Conservation (phyloP, 371 early-diverging fungal species). For the Syncephalastrum sp. region DNA sequence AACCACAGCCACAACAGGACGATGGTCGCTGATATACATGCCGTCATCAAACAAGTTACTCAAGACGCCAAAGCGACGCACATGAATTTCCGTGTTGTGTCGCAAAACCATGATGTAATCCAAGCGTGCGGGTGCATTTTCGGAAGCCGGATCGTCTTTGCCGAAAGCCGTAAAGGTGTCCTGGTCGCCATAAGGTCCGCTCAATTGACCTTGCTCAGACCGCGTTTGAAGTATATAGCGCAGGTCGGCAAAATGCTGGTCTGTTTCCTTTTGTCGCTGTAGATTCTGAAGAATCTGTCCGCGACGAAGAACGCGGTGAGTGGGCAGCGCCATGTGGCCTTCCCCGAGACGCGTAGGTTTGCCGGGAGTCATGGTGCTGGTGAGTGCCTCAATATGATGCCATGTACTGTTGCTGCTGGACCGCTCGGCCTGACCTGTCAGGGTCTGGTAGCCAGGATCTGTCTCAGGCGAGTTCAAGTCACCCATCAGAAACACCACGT, state of each 20-base stretch:
- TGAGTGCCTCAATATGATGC: constrained; percentile 22
- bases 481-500: constrained; percentile 29
- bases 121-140: constrained; percentile 33
- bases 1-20: constrained; percentile 45
- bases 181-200: constrained; percentile 43
- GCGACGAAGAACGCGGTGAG: constrained; percentile 41
- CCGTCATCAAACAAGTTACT: constrained; percentile 45
- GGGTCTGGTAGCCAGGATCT: constrained; percentile 32
- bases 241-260: constrained; percentile 28
- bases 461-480: constrained; percentile 42
- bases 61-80: constrained; percentile 33
- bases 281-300: constrained; percentile 27
- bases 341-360: constrained; percentile 15
- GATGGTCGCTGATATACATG: constrained; percentile 47
- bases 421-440: constrained; percentile 22
- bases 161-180: constrained; percentile 53
- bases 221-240: constrained; percentile 33
- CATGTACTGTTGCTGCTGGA: constrained; percentile 22
- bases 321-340: constrained; percentile 34
- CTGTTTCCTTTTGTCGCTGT: constrained; percentile 10
- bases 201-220: constrained; percentile 21
- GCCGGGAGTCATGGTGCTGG: constrained; percentile 15
- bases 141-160: constrained; percentile 21
- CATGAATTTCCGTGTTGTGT: constrained; percentile 13
- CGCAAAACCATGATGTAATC: constrained; percentile 45